These are phyloP conservation scores for Talaromyces atroroseus DNA, from an alignment of 2,329 filamentous ascomycete species.

Conservation along the genomic window DNA sequence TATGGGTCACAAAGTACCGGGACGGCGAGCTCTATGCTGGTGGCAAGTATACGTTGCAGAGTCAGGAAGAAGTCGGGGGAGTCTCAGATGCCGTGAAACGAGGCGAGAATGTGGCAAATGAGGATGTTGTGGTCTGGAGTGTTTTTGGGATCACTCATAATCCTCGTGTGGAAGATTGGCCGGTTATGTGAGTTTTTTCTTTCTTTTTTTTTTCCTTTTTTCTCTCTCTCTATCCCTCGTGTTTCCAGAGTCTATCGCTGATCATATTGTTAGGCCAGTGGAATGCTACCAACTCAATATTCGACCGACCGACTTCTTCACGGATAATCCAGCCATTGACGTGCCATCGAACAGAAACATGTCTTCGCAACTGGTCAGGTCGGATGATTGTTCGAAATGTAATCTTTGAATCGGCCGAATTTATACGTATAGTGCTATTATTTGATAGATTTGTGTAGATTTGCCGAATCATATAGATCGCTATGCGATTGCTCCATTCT, in stretches of 20 bases:
- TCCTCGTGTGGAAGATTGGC: constrained; percentile 41
- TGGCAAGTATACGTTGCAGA: constrained; percentile 52
- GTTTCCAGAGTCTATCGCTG: neutral
- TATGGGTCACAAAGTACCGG: constrained; percentile 50
- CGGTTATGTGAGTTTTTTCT: constrained; percentile 37
- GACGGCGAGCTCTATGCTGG: constrained; percentile 50
- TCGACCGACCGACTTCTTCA: constrained; percentile 51
- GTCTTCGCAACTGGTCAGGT: constrained; percentile 26
- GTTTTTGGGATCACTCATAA: constrained; percentile 43
- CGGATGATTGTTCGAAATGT: constrained; percentile 29
- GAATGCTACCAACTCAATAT: constrained; percentile 38
- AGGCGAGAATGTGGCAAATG: constrained; percentile 30
- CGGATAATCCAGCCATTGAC: constrained; percentile 49
- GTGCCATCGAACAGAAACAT: constrained; percentile 41
- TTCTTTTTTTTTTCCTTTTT: too few relatives aligned
- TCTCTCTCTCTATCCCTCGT: neutral
- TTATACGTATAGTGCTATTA: too few relatives aligned
- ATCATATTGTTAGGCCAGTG: constrained; percentile 26
- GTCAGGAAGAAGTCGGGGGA: constrained; percentile 32
- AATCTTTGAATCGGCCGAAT: too few relatives aligned
- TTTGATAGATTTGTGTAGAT: too few relatives aligned
- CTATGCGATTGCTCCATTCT: neutral
- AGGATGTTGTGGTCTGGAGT: constrained; percentile 42
- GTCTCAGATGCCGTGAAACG: constrained; percentile 31
- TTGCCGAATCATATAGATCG: too few relatives aligned